Conservation (phyloP, 1,284 basidiomycete genomes). For the Volvariella surrecta region DNA sequence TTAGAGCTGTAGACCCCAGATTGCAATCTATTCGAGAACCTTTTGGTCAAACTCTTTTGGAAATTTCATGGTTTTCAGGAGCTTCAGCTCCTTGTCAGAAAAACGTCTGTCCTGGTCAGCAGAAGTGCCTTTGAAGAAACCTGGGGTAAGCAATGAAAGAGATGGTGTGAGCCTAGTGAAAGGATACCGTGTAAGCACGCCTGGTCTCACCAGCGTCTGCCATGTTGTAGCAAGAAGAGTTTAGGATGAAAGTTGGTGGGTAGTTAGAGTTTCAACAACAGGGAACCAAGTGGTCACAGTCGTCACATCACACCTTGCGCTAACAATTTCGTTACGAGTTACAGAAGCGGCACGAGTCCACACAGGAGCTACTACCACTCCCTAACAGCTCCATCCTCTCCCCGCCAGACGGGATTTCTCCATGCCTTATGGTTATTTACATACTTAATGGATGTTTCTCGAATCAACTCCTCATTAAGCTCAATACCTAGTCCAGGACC, state of each 20-base stretch:
- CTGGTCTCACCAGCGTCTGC: slow-evolving; percentile 46
- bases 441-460: slow-evolving; percentile 39
- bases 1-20: neutral
- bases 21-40: slow-evolving; percentile 29
- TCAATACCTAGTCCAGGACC: slow-evolving; percentile 64
- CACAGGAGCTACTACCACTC: slow-evolving; percentile 25
- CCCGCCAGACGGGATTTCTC: slow-evolving; percentile 52
- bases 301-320: too few relatives aligned
- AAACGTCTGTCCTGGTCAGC: slow-evolving; percentile 85
- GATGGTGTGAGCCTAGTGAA: slow-evolving; percentile 15
- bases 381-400: slow-evolving; percentile 22
- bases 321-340: too few relatives aligned
- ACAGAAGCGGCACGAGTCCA: too few relatives aligned
- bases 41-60: slow-evolving; percentile 86
- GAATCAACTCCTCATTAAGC: slow-evolving; percentile 59
- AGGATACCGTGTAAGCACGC: slow-evolving; percentile 17
- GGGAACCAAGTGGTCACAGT: too few relatives aligned
- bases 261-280: too few relatives aligned
- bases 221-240: slow-evolving; percentile 24
- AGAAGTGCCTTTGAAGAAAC: slow-evolving; percentile 84
- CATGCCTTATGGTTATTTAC: slow-evolving; percentile 31
- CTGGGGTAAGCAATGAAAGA: slow-evolving; percentile 27
- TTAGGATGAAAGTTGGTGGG: too few relatives aligned
- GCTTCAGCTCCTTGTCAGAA: slow-evolving; percentile 89
- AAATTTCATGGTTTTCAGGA: slow-evolving; percentile 87